Base-by-base conservation (phyloP, 768 basidiomycete genomes). In the Termitomyces eurrhizus region DNA sequence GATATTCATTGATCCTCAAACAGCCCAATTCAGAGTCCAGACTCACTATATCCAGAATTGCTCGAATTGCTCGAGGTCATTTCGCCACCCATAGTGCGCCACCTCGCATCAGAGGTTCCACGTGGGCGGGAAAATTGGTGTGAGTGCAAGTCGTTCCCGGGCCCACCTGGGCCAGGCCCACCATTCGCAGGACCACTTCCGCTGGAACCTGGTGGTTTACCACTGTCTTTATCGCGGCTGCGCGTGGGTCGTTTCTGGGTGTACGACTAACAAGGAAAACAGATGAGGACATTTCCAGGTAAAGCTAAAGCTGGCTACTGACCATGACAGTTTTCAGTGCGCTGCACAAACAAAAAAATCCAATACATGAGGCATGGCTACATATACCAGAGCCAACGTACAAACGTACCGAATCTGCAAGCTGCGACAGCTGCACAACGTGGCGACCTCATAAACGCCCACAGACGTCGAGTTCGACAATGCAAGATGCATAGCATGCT, bases 371-470 rank as follows among this genome's bases (percentile, higher is more conserved):
- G 67, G 58, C 66, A 57, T 4, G 52, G 46, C 48, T 11, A 46
- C 18, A 52, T 37, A 18, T 16, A 21, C 14, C 21, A 65, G 58
- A 60, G 63, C 21, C 59, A 44, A 55, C 32, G 16, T 13, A 54
- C 49, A 32, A 44, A 36, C 83, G 53, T 73, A 90, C 87, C 95
- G 80, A 66, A 97, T 93, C 69, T 97, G 95, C 59, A 98, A 76
- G 69, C 91, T 90, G 63, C 92, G 84, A 70, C 90, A 92, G 64
- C 86, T 91, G 69, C 93, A 94, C 4, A 98, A 76, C 3, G 95
- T 96, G 9, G 95, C 93, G 11, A 97, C 94, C 71, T 97, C 95
- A 70, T 98, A 98, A 48, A 98, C 90, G 32, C 90, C 92, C 21
- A 95, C 92, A 32, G 91, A 92, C 13, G 89, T 92, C 33, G 86